phyloP scores from a whole-genome alignment of 441 rosid species.

The Populus hybrid region DNA sequence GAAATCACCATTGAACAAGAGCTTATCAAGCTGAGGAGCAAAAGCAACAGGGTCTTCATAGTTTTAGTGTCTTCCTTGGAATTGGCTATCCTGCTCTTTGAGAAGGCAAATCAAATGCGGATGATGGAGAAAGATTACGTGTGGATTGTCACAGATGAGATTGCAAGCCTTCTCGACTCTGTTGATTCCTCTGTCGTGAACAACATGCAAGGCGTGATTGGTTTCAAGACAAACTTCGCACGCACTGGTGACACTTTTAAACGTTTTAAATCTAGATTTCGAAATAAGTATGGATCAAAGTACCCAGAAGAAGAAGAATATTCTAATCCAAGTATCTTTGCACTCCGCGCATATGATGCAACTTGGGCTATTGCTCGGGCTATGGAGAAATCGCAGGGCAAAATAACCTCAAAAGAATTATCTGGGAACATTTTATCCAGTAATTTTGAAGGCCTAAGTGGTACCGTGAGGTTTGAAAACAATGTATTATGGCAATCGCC shows the following conservation, averaged over 20 bases:
- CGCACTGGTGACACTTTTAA: slow-evolving; percentile 13
- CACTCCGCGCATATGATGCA: slow-evolving; percentile 35
- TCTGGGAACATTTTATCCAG: slow-evolving; percentile 14
- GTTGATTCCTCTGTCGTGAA: slow-evolving; percentile 16
- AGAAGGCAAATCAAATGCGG: slow-evolving; percentile 30
- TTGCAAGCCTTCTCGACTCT: slow-evolving; percentile 27
- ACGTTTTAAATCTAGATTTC: slow-evolving; percentile 22
- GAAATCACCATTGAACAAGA: slow-evolving; percentile 6
- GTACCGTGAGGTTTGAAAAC: slow-evolving; percentile 20
- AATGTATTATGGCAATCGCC: background rate
- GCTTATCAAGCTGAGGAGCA: slow-evolving; percentile 21
- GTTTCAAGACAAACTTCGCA: slow-evolving; percentile 16
- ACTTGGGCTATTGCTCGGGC: slow-evolving; percentile 17
- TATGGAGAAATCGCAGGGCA: slow-evolving; percentile 12
- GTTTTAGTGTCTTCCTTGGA: slow-evolving; percentile 18
- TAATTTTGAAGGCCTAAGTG: slow-evolving; percentile 27
- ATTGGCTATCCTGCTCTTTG: slow-evolving; percentile 22
- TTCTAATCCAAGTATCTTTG: slow-evolving; percentile 27
- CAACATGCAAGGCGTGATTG: slow-evolving; percentile 32
- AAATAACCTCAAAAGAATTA: background rate
- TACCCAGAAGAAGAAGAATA: slow-evolving; percentile 25
- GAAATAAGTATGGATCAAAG: slow-evolving; percentile 12
- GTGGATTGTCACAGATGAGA: slow-evolving; percentile 29
- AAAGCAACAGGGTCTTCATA: slow-evolving; percentile 26
- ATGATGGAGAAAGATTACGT: slow-evolving; percentile 33